Base-by-base conservation (phyloP, 2,329 filamentous ascomycete genomes). In the Aspergillus bombycis region DNA sequence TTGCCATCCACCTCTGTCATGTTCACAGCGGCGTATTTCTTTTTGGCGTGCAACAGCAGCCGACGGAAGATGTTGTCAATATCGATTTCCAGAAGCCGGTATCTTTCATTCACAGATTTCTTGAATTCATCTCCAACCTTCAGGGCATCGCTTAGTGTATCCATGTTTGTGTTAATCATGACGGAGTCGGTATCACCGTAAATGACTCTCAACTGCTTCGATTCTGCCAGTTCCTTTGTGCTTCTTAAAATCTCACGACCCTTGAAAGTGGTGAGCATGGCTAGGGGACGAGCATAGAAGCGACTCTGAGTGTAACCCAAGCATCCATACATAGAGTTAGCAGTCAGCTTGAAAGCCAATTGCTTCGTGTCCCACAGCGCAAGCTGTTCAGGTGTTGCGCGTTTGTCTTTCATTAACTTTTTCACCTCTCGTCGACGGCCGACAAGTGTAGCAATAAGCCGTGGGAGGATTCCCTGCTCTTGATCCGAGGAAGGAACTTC, bases 291-390 rank as follows among this genome's bases (percentile, higher is more conserved):
- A 63, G 95, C 95, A 74, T 99, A 99, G 82, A 99, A 99, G 57
- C 95, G 92, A 62, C 95, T 98, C 76, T 94, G 96, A 14, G 92
- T 94, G 77, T 97, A 99, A 70, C 95, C 95, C 78, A 99, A 83
- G 85, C 95, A 99, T 70, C 95, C 95, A 78, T 99, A 99, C 96
- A 99, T 99, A 69, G 94, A 98, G 81, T 99, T 99, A 74, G 95
- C 95, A 50, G 96, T 99, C 58, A 99, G 87, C 81, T 99, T 99
- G 73, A 99, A 81, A 32, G 95, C 96, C 77, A 97, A 85, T 79
- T 99, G 95, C 81, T 97, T 98, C 74, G 97, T 98, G 70, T 99
- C 95, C 94, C 94, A 99, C 0, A 94, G 93, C 4, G 93, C 91
- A 61, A 96, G 86, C 77, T 99, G 86, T 73, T 98, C 94, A 0